These are phyloP conservation scores for Blastobotrys americana DNA, from an alignment of 805 yeast genomes.

Conservation along the genomic window DNA sequence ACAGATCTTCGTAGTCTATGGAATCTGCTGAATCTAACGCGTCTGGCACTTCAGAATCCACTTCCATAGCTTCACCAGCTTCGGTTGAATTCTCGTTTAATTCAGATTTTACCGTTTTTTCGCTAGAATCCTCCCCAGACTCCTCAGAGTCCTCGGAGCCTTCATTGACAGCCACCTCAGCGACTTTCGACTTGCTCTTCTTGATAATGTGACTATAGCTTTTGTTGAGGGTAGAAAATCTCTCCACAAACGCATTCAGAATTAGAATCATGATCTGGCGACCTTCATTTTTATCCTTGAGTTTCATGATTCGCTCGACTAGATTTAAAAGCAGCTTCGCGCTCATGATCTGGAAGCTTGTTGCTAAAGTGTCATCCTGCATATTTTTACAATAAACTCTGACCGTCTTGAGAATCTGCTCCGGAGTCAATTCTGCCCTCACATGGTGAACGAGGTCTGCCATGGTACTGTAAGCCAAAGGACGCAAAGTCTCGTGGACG, in stretches of 20 bases:
- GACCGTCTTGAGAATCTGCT: slow-evolving; percentile 83
- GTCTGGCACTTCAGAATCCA: slow-evolving; percentile 15
- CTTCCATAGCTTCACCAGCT: slow-evolving; percentile 18
- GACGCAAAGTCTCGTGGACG: slow-evolving; percentile 80
- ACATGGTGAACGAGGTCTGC: slow-evolving; percentile 95
- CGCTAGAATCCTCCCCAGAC: slow-evolving; percentile 1
- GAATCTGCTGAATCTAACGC: slow-evolving; percentile 27
- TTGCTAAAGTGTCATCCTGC: slow-evolving; percentile 72
- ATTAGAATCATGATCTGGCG: slow-evolving; percentile 79
- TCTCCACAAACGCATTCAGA: slow-evolving; percentile 77
- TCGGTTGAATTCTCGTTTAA: slow-evolving; percentile 2
- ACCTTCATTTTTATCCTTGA: slow-evolving; percentile 75
- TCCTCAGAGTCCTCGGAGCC: slow-evolving; percentile 15
- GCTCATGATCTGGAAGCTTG: slow-evolving; percentile 93
- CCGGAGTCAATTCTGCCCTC: slow-evolving; percentile 70
- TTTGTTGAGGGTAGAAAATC: slow-evolving; percentile 69
- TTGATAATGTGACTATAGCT: slow-evolving; percentile 60
- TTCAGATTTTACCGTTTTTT: background rate
- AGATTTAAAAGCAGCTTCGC: slow-evolving; percentile 82
- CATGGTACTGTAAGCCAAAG: slow-evolving; percentile 88
- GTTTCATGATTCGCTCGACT: slow-evolving; percentile 77
- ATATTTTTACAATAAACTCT: slow-evolving; percentile 71
- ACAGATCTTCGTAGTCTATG: slow-evolving; percentile 35
- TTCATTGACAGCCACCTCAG: slow-evolving; percentile 26
- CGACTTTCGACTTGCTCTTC: slow-evolving; percentile 37